Base-by-base conservation (phyloP, 1,284 basidiomycete genomes). In the Peniophora sp. region DNA sequence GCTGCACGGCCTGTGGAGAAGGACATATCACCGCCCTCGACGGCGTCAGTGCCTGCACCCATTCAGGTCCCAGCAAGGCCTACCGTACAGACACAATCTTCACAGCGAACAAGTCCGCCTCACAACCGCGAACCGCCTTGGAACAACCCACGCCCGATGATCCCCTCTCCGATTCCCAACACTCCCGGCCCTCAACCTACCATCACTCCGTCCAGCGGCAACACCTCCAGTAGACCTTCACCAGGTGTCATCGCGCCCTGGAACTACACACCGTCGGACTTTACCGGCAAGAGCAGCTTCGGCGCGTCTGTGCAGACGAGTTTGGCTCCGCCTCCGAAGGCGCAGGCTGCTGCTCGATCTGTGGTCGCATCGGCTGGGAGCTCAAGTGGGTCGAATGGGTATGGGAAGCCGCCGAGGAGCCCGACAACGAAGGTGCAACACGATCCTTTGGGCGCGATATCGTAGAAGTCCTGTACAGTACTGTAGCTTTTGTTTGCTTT, bases 371-470 rank as follows among this genome's bases (percentile, higher is more conserved):
- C 27, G 27, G 27, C 27, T 6, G 27, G 27, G 27, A 32, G 12
- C 6, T 5, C 27, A 12, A n/a, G n/a, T n/a, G 27, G 27, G 27
- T 32, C 27, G 12, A 32, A 12, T 32, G 27, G 27, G 27, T 32
- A 32, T 32, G n/a, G n/a, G n/a, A n/a, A n/a, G n/a, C 27, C 27
- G 27, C 27, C 27, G 27, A 32, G 12, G 27, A 32, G 27, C 12
- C 27, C 27, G 27, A 32, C 5, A 60, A 41, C 8, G 5, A n/a
- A 5, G 6, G 37, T 41, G 12, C 68, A 74, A 53, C 70, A 76
- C 42, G 83, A 87, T 67, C 84, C 84, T n/a, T 62, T 87, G 44
- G 83, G 84, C 41, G 84, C 73, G 48, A 62, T 79, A 52, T 66
- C 64, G 27, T 32, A 32, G 27, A 32, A 32, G 27, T 32, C 5